Evolutionary conservation across 805 yeast genomes (phyloP), one percentile per base, ranked within the genome.

Genomic region (Schwanniomyces sp.): DNA sequence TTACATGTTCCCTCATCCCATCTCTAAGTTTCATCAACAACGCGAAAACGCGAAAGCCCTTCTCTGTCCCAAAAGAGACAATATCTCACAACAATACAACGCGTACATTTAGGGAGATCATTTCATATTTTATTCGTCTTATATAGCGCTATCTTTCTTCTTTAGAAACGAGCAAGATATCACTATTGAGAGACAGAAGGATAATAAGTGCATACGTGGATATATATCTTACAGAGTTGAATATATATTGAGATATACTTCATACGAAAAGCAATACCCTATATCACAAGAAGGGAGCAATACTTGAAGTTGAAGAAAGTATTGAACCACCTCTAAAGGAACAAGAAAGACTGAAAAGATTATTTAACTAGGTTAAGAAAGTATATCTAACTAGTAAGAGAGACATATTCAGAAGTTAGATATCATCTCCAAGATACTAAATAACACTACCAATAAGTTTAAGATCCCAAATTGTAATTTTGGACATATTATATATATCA

Each of bases 1-100:
- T 7, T 16, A 32, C 14, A 32, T 32, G 12, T 32, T 32, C 21
- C 18, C 36, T 32, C 36, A 32, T 32, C 36, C 36, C 36, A 32
- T 32, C 36, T 7, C 16, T 2, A 8, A 38, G 29, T 38, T 32
- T 32, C 36, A 32, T 32, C 36, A 32, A 41, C 40, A 40, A 45
- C 48, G 48, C 48, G 48, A 45, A 41, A 45, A 45, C 48, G 48
- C 48, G 48, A 45, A 45, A 45, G 40, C 28, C 24, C 36, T 3
- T 21, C 16, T 37, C 27, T 25, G 24, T 25, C 30, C 30, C 21
- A 39, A 39, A 39, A n/a, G 8, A 25, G 29, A 25, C 26, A 39
- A 25, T 26, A 25, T 39, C 29, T 39, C 26, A 21, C 41, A 39
- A 39, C 29, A 25, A 39, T 39, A 39, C 16, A 39, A 39, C 41